Evolutionary conservation across 352 stramenopile genomes (phyloP).

Genomic region (Pythium pyrilobum): DNA sequence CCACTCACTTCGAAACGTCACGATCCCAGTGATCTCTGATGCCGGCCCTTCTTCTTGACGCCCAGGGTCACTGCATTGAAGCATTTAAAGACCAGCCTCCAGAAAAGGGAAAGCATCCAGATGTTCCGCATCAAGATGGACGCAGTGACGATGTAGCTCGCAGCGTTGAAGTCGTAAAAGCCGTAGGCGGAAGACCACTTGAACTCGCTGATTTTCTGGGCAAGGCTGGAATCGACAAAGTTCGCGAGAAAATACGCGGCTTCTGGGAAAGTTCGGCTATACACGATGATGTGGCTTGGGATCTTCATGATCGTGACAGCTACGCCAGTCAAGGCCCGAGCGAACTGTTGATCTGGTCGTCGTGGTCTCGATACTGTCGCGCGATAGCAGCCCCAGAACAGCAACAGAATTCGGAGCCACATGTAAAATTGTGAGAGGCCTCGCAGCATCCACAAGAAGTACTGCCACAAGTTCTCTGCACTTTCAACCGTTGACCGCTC

Average conservation of each 20-base stretch:
- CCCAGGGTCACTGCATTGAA: neutral
- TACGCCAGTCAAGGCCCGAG: neutral
- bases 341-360: too few relatives aligned
- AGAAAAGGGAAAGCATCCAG: slow-evolving; percentile 16
- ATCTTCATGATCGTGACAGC: slow-evolving; percentile 15
- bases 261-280: slow-evolving; percentile 25
- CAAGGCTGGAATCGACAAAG: slow-evolving; percentile 12
- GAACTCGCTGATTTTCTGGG: slow-evolving; percentile 7
- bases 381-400: slow-evolving; percentile 22
- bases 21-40: neutral
- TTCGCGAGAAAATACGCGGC: slow-evolving; percentile 18
- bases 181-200: slow-evolving; percentile 3
- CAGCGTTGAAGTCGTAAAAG: slow-evolving; percentile 1
- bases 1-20: slow-evolving; percentile 6
- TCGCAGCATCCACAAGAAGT: slow-evolving; percentile 22
- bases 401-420: slow-evolving; percentile 32
- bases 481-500: slow-evolving; percentile 31
- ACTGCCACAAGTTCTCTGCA: slow-evolving; percentile 28
- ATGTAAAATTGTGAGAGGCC: slow-evolving; percentile 33
- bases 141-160: neutral
- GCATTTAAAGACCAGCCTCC: slow-evolving; percentile 9
- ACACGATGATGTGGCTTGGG: slow-evolving; percentile 29
- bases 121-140: slow-evolving; percentile 20
- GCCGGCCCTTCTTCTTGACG: neutral
- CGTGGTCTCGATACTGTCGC: slow-evolving; percentile 13